Conservation (phyloP, 192 early-diverging fungal genomes). For the Coemansia sp. region DNA sequence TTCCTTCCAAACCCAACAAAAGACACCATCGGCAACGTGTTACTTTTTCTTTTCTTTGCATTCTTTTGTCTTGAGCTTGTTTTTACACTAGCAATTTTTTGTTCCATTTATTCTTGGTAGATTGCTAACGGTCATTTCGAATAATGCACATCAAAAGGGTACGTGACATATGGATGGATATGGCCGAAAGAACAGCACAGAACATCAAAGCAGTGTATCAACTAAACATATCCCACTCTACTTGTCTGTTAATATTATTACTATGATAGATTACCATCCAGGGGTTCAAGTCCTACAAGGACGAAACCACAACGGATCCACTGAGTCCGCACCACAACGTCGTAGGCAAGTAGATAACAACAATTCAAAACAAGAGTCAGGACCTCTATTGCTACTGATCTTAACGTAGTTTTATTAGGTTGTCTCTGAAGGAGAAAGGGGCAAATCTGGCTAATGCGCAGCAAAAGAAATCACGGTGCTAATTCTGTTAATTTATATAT, state of each 20-base stretch:
- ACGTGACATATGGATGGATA: constrained; percentile 3
- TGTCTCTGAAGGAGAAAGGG: not conserved
- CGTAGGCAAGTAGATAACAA: constrained; percentile 67
- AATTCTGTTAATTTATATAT: constrained; percentile 10
- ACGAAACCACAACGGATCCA: constrained; percentile 90
- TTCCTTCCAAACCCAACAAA: too few species aligned
- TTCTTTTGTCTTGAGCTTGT: not conserved
- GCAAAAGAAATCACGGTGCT: not conserved
- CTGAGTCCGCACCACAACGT: constrained; percentile 95
- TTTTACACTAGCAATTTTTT: not conserved
- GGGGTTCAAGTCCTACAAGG: constrained; percentile 99
- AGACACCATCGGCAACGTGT: not conserved
- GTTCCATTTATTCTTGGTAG: not conserved
- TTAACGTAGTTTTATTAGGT: not conserved
- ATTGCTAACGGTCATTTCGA: not conserved
- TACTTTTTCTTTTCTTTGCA: not conserved
- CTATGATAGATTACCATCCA: constrained; percentile 79
- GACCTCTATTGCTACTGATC: not conserved
- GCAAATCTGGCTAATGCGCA: not conserved
- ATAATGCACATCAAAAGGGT: constrained; percentile 53
- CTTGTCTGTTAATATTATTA: not conserved
- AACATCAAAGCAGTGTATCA: not conserved
- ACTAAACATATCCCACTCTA: not conserved
- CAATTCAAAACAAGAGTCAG: not conserved
- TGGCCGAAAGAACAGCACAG: not conserved